Base-by-base conservation (phyloP, 192 early-diverging fungal species). In the Phycomyces blakesleeanus region DNA sequence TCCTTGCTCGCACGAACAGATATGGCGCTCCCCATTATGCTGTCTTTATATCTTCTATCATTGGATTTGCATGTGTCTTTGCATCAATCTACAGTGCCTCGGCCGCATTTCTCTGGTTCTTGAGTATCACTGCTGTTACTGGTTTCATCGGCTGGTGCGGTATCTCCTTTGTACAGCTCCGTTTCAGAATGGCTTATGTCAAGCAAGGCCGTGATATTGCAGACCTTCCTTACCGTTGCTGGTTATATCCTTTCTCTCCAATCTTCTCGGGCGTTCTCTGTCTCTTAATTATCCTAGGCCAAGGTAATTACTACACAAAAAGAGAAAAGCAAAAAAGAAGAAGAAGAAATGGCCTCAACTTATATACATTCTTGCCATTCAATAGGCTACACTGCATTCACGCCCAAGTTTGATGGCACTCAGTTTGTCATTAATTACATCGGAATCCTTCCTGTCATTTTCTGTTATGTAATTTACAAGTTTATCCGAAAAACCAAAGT, bases 71-170 rank as follows among this genome's bases (percentile, higher is more conserved):
- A 10, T 81, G 77, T 44, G 73, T 91, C 27, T 64, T 87, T 51
- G 78, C 76, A 1, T 64, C 76, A 5, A 67, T 87, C 14, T 74
- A 44, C 26, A 78, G 76, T 24, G 67, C 72, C 9, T 65, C 60
- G 16, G 70, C 38, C 24, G 56, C 78, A 41, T 94, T 91, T 59
- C 63, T 68, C n/a, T 87, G 81, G 69, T 65, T 85, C 26, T 64
- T 87, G 55, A 79, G 75, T 38, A 67, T 86, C 14, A 78, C 87
- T 20, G 87, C 90, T 0, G 82, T 93, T n/a, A 75, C 86, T 0
- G 88, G 90, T 15, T 89, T 94, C 63, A 72, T 87, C n/a, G 88
- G 85, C 62, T 93, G 93, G 93, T 29, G 87, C 22, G 89, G 88
- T 53, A 93, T 93, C 66, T 80, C 81, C 24, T 50, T 89, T 50